Evolutionary conservation across 228 moss, liverwort and hornwort genomes (phyloP), one percentile per base, ranked within the genome.

Genomic region (Sphagnum magellanicum): DNA sequence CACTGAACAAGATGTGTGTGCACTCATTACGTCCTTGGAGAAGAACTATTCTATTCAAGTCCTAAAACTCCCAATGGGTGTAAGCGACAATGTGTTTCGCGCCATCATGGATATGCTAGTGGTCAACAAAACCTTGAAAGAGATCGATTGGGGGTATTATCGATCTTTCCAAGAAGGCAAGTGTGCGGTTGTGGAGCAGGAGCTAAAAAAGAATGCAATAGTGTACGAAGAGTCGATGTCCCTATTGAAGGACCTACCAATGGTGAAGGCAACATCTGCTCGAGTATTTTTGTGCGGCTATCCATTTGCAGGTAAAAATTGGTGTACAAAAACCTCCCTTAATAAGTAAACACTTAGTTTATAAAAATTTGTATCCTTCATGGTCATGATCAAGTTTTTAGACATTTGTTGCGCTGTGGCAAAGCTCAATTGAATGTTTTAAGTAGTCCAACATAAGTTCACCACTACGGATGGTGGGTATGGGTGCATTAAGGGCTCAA

Each of bases 281-380:
- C 50, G 67, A 52, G 51, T 67, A 13, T 12, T 67, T 67, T n/a
- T 67, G 49, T 67, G 67, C 52, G 67, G 67, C 13, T 53, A 52
- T 16, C 67, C 51, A 50, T 51, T 50, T 50, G 51, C 67, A 67
- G 67, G 67, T 51, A 67, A 17, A 17, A 17, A 17, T 17, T 17
- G 17, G 17, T 17, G 17, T 17, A 17, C 17, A 17, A 17, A 17
- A 17, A 17, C 17, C 17, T 17, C 17, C 17, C 17, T 17, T 17
- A 17, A 17, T 17, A 17, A 17, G 17, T 17, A 17, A 17, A 17
- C 17, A 17, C 17, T 17, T 17, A 17, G 17, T 17, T 17, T 17
- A 17, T 17, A 17, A 17, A 17, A 17, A 17, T 17, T 17, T 17
- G 17, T 17, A 0, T 15, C 16, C 47, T 12, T 11, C 6, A 62